A percentile compares a stretch with the other conserved stretches of the same genome.
phyloP scores from a whole-genome alignment of 176 grass and related monocot species.

The Tuctoria greenei region DNA sequence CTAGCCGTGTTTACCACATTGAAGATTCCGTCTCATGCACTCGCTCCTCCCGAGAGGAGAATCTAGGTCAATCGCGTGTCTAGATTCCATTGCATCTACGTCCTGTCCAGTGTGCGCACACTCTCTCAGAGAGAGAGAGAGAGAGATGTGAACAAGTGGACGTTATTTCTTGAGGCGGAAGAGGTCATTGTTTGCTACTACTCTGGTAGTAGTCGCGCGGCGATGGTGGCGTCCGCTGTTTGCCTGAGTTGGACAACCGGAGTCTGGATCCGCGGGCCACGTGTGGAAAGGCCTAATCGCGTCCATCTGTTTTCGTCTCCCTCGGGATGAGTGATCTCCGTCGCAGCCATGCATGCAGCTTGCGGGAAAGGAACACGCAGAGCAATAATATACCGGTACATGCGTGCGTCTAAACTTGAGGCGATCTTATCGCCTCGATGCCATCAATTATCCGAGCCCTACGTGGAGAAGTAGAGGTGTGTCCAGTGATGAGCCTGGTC shows the following conservation, averaged over 20 bases:
- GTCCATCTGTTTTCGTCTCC: neutral
- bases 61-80: slow-evolving; percentile 11
- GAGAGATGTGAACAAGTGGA: too few species aligned
- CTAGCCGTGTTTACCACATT: neutral
- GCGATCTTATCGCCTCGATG: slow-evolving; percentile 28
- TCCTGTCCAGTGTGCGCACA: neutral
- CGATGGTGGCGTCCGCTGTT: neutral
- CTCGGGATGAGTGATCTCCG: slow-evolving; percentile 7
- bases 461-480: neutral
- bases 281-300: neutral
- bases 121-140: neutral
- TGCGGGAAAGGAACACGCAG: neutral
- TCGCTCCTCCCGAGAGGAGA: slow-evolving; percentile 5
- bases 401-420: too few species aligned
- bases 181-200: neutral
- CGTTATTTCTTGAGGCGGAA: neutral
- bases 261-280: neutral
- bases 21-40: slow-evolving; percentile 1
- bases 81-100: neutral
- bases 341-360: neutral
- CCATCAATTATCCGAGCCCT: slow-evolving; percentile 10
- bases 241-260: neutral
- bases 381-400: neutral
- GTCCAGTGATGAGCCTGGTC: neutral
- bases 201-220: neutral